Base-by-base conservation (phyloP, 2,329 filamentous ascomycete genomes). In the Sporothrix pseudoabietina region DNA sequence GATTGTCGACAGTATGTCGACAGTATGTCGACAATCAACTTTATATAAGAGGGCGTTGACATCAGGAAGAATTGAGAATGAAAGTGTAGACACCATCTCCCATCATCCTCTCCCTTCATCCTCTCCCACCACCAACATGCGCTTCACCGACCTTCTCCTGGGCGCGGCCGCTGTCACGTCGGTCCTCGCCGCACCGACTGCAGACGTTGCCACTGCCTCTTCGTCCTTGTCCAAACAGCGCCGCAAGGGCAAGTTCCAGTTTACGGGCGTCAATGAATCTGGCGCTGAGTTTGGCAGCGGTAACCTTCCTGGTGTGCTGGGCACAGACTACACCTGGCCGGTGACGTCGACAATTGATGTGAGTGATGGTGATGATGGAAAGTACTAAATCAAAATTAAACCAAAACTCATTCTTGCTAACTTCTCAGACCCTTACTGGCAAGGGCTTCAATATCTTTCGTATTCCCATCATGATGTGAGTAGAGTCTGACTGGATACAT, bases 261-360 rank as follows among this genome's bases (percentile, higher is more conserved):
- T 81, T 72, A 78, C 79, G 30, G 81, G 81, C 35, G 78, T 81
- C 75, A 82, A 79, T 72, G 78, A 90, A 78, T 86, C 87, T 26
- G 89, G 88, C 14, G 88, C 88, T 57, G 90, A 92, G 76, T 91
- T 91, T 74, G 89, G 89, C 55, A 83, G 86, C 74, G 81, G 78
- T 32, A 84, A 82, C 71, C 81, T 90, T 44, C 89, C 89, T 1
- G 89, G 89, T 10, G 80, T 80, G 1, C 82, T 87, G 72, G 85
- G 83, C 69, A 89, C 83, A 71, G 87, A 91, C 76, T 91, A 86
- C 77, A 89, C 82, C 30, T 91, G 88, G 85, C 88, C 88, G 1
- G 84, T 86, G 69, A 81, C 85, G 52, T 82, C 82, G 14, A 78
- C 82, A 32, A 81, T 83, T 71, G 79, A 80, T 73, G 82, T 82